Percentiles rank a stretch among this genome's conserved stretches.
Conservation (phyloP, 306 rosid species). For the Glycyrrhiza uralensis region DNA sequence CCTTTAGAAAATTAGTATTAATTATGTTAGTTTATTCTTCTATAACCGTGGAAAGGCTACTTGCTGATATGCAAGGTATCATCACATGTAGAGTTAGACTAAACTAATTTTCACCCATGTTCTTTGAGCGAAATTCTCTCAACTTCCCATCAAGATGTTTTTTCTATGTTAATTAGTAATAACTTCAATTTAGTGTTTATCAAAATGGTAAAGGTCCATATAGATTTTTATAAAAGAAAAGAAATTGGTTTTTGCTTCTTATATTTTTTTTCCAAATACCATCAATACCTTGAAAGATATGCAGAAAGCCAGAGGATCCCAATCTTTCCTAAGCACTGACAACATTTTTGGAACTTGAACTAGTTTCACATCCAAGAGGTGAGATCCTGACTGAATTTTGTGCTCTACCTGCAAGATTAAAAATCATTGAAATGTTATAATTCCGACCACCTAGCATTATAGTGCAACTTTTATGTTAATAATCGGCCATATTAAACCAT, state of each 20-base stretch:
- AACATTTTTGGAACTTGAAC: conserved; percentile 96
- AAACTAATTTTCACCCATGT: neutral
- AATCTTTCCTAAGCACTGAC: conserved; percentile 56
- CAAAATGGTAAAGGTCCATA: conserved; percentile 5
- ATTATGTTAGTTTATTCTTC: neutral
- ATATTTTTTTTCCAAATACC: neutral
- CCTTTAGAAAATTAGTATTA: neutral
- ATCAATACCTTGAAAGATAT: conserved; percentile 81
- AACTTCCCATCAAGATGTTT: neutral
- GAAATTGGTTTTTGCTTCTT: neutral
- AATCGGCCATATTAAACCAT: neutral
- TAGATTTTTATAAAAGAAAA: neutral
- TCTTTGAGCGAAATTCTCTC: conserved; percentile 13
- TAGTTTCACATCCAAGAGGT: conserved; percentile 77
- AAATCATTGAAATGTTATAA: neutral
- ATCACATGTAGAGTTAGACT: neutral
- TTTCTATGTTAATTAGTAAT: neutral
- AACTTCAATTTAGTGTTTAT: neutral
- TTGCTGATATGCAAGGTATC: neutral
- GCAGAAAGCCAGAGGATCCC: conserved; percentile 85
- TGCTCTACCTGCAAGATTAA: conserved; percentile 71
- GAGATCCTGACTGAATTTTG: conserved; percentile 90
- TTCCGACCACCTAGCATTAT: neutral
- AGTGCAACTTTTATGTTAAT: neutral
- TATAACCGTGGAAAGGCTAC: neutral